Percentiles rank a stretch among this genome's conserved stretches.
phyloP scores from a whole-genome alignment of 441 rosid species.

The Eutrema salsugineum region DNA sequence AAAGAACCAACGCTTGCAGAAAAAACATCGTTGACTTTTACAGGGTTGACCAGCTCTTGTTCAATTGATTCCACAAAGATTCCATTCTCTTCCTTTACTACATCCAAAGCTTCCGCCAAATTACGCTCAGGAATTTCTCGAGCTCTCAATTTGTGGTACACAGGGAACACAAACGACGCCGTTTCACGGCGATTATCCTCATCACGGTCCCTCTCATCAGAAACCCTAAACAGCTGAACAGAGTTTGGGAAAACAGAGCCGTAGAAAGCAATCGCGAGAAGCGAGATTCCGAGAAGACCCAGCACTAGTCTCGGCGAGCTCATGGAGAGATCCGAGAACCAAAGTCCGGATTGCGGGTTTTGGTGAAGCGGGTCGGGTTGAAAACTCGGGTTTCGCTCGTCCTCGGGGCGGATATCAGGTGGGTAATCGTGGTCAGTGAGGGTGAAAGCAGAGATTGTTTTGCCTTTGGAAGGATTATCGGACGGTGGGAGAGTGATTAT shows the following conservation, averaged over 20 bases:
- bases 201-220: constrained; percentile 35
- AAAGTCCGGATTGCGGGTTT: constrained; percentile 35
- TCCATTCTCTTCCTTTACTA: constrained; percentile 31
- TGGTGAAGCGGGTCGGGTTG: constrained; percentile 36
- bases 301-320: constrained; percentile 40
- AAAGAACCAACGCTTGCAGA: constrained; percentile 35
- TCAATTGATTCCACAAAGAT: constrained; percentile 29
- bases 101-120: constrained; percentile 45
- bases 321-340: constrained; percentile 30
- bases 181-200: constrained; percentile 23
- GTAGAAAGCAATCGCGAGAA: constrained; percentile 50
- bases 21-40: constrained; percentile 31
- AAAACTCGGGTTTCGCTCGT: constrained; percentile 7
- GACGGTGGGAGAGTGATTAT: constrained; percentile 88
- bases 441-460: constrained; percentile 84
- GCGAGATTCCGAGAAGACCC: constrained; percentile 49
- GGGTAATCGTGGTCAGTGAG: constrained; percentile 40
- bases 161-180: constrained; percentile 63
- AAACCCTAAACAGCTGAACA: constrained; percentile 38
- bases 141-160: constrained; percentile 57
- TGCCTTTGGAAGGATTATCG: constrained; percentile 73
- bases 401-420: constrained; percentile 25
- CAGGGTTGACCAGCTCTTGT: constrained; percentile 29
- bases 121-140: constrained; percentile 37
- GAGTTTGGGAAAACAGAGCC: constrained; percentile 40